phyloP scores from a whole-genome alignment of 352 stramenopile genomes.

The Phytopythium kandeliae region DNA sequence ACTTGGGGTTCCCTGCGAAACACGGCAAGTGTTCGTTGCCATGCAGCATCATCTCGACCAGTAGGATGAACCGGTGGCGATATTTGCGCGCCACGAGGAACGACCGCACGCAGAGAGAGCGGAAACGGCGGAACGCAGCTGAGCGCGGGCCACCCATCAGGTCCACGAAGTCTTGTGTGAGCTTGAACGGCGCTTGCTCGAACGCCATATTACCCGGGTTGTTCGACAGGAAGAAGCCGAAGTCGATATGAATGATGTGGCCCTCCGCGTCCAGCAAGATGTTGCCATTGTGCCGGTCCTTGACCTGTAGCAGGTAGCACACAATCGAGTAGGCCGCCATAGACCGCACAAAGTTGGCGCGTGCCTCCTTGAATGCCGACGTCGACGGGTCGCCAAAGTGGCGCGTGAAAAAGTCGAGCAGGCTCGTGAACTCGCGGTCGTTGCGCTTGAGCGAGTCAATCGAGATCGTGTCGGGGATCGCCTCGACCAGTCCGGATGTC shows the following conservation, averaged over 20 bases:
- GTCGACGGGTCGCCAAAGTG: conserved; percentile 40
- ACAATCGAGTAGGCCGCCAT: conserved; percentile 97
- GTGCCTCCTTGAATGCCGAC: conserved; percentile 54
- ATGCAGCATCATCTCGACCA: conserved; percentile 96
- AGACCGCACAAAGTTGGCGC: conserved; percentile 92
- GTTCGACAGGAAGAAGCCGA: conserved; percentile 98
- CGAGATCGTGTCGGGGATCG: conserved; percentile 94
- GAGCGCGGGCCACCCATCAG: conserved; percentile 92
- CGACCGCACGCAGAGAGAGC: conserved; percentile 92
- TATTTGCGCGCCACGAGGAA: conserved; percentile 95
- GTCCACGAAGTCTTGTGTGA: conserved; percentile 97
- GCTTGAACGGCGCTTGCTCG: conserved; percentile 98
- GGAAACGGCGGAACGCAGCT: conserved; percentile 86
- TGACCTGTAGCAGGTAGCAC: conserved; percentile 96
- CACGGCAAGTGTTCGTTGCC: conserved; percentile 96
- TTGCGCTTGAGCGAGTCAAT: conserved; percentile 96
- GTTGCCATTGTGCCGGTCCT: conserved; percentile 99
- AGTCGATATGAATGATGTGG: conserved; percentile 99
- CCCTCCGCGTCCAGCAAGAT: conserved; percentile 96
- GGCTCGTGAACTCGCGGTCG: conserved; percentile 74
- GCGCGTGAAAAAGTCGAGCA: conserved; percentile 89
- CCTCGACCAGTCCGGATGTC: conserved; percentile 94
- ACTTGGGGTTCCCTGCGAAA: conserved; percentile 91
- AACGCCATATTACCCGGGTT: conserved; percentile 95
- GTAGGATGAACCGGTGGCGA: conserved; percentile 92